Base-by-base conservation (phyloP, 2,329 filamentous ascomycete genomes). In the Sporothrix curviconia region DNA sequence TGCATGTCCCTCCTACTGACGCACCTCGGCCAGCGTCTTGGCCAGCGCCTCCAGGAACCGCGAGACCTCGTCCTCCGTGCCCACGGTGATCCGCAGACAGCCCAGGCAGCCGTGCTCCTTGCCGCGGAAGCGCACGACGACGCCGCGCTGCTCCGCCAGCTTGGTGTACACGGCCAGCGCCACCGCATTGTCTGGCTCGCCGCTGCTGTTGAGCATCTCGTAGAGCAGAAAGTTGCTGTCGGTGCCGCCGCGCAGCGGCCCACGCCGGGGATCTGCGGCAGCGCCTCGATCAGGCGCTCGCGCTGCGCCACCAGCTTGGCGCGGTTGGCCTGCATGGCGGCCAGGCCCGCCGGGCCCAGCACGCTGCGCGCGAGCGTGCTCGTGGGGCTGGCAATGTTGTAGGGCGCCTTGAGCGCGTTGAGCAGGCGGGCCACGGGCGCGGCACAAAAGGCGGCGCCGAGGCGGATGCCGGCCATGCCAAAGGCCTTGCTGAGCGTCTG, bases 401-500 rank as follows among this genome's bases (percentile, higher is more conserved):
- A 99, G 0, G 94, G 94, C 0, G 94, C 92, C 74, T 97, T 97
- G 67, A 99, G 79, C 69, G 81, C 91, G 75, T 99, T 99, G 56
- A 99, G 79, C 12, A 99, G 77, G 15, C 75, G 72, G 2, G 92
- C 91, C 61, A 99, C 86, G 6, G 84, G 79, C 0, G 84, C 78
- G 9, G 84, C 82, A 5, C 89, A 82, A 69, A 96, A 99, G 0
- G 90, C 90, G 7, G 85, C 89, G 47, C 94, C 94, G 1, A 99
- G 79, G 15, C 94, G 81, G 68, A 99, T 96, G 52, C 92, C 94
- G 4, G 94, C 94, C 67, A 99, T 82, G 28, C 94, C 94, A 68
- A 99, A 99, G 0, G 91, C 94, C 72, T 99, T 99, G 66, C 89
- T 95, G n/a, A 97, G 80, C 1, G 94, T 99, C 77, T 99, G 94